Evolutionary conservation across 169 alveolate species (phyloP).

Genomic region (Plasmodium vivax): DNA sequence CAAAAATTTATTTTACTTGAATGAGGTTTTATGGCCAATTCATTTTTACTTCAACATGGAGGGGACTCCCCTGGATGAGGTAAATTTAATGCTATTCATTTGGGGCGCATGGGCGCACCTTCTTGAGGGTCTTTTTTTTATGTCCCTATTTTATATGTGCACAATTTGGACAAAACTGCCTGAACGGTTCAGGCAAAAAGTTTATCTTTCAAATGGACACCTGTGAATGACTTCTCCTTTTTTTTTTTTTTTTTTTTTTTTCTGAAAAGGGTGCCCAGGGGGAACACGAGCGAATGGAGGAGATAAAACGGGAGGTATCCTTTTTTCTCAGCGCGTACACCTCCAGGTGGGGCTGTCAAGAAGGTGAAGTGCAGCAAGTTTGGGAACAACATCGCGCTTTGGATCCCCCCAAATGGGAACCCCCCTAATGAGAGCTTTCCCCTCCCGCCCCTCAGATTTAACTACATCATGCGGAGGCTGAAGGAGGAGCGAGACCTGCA

Average conservation of each 20-base stretch:
- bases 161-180: neutral
- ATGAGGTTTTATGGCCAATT: slow-evolving; percentile 36
- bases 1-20: slow-evolving; percentile 54
- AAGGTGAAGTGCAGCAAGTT: neutral
- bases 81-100: neutral
- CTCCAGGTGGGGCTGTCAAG: slow-evolving; percentile 13
- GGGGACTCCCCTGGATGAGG: neutral
- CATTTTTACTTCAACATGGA: slow-evolving; percentile 26
- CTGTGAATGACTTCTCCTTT: neutral
- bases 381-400: neutral
- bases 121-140: neutral
- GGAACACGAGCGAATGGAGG: slow-evolving; percentile 5
- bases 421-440: neutral
- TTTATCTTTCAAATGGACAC: neutral
- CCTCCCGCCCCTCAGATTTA: slow-evolving; percentile 16
- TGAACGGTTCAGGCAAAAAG: neutral
- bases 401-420: neutral
- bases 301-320: slow-evolving; percentile 40
- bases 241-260: slow-evolving; percentile 19
- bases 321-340: slow-evolving; percentile 45
- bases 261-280: neutral
- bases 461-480: slow-evolving; percentile 48
- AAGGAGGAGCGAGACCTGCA: slow-evolving; percentile 57
- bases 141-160: neutral
- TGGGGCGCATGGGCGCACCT: neutral